Percentiles rank a stretch among this genome's conserved stretches.
Evolutionary conservation across 305 asterid species (phyloP).

Genomic region (Solanum hybrid): DNA sequence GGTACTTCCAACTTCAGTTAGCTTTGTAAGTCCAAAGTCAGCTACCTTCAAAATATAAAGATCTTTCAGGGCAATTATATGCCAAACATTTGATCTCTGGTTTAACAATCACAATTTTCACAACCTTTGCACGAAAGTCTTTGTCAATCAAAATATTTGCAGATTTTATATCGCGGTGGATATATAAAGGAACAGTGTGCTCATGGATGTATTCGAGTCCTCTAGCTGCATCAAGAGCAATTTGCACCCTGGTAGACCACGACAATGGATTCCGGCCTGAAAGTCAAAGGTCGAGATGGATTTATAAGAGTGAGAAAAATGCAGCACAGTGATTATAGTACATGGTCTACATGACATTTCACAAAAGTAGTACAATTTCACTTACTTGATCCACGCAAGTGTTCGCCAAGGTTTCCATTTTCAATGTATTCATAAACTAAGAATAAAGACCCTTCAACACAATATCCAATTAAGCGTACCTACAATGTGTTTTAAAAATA

Average conservation of each 20-base stretch:
- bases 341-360: background rate
- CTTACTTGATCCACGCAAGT: constrained; percentile 62
- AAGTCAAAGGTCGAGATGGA: background rate
- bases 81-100: background rate
- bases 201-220: constrained; percentile 93
- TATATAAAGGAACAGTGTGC: constrained; percentile 79
- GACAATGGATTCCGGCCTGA: constrained; percentile 43
- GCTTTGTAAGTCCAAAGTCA: constrained; percentile 76
- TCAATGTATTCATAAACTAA: constrained; percentile 77
- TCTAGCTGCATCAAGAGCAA: constrained; percentile 91
- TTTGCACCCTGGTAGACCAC: constrained; percentile 73
- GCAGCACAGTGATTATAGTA: background rate
- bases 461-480: constrained; percentile 83
- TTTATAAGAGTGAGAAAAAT: background rate
- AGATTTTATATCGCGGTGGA: constrained; percentile 77
- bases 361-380: background rate
- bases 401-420: constrained; percentile 85
- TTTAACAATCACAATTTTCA: background rate
- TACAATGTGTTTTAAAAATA: constrained; percentile 14
- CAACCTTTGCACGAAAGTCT: constrained; percentile 73
- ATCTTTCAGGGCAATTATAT: background rate
- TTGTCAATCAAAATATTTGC: constrained; percentile 74
- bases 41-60: constrained; percentile 48
- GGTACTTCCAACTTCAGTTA: constrained; percentile 65
- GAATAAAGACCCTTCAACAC: constrained; percentile 67